Conservation (phyloP, 352 stramenopile genomes). For the Globisporangium viniferum region DNA sequence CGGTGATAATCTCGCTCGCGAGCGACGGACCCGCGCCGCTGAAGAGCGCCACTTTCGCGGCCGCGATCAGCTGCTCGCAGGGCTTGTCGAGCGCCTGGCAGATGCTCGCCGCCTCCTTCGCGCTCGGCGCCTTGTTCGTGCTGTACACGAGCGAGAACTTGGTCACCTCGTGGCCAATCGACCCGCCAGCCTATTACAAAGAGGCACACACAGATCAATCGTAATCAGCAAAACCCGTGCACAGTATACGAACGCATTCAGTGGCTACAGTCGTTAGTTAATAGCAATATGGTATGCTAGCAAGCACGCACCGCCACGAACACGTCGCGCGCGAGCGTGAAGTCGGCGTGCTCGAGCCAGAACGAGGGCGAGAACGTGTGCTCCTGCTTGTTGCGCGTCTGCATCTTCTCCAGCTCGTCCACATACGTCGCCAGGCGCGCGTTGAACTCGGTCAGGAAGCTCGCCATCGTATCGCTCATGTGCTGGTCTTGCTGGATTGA, state of each 20-base stretch:
- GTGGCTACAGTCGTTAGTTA: background rate
- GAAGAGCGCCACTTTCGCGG: constrained; percentile 76
- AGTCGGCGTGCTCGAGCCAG: constrained; percentile 76
- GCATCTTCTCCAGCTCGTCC: constrained; percentile 57
- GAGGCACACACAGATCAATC: background rate
- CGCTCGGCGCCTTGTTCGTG: constrained; percentile 56
- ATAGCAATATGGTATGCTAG: background rate
- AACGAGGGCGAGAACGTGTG: constrained; percentile 69
- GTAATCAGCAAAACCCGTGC: background rate
- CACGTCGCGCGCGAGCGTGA: constrained; percentile 75
- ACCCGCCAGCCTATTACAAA: constrained; percentile 42
- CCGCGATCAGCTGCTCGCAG: constrained; percentile 73
- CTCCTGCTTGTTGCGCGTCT: constrained; percentile 48
- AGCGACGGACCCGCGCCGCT: constrained; percentile 75
- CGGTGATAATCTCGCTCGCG: constrained; percentile 63
- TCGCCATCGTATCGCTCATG: constrained; percentile 32
- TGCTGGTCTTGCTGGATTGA: background rate
- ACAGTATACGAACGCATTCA: background rate
- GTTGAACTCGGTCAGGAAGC: constrained; percentile 56
- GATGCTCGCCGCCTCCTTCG: constrained; percentile 70
- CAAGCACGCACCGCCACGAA: constrained; percentile 57
- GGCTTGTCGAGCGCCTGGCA: constrained; percentile 74
- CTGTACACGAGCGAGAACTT: constrained; percentile 85
- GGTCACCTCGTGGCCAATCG: constrained; percentile 79
- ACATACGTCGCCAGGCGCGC: constrained; percentile 47